These are phyloP conservation scores for Lecanicillium sp. DNA, from an alignment of 2,329 filamentous ascomycete genomes.

Conservation along the genomic window DNA sequence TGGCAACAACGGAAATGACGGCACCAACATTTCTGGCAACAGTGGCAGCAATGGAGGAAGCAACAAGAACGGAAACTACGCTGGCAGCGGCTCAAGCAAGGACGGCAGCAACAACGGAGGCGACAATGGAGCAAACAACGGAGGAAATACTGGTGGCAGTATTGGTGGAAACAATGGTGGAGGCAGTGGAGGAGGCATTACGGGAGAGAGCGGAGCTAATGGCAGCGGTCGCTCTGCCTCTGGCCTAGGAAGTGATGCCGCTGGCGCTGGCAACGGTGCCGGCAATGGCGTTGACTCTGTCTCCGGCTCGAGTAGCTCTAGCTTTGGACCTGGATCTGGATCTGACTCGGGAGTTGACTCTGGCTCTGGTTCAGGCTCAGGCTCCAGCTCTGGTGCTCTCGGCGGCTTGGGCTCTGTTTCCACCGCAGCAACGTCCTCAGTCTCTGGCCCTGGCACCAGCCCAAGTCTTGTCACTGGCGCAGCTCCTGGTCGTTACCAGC, in stretches of 20 bases:
- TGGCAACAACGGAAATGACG: neutral
- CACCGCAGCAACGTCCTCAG: no score
- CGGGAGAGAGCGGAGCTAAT: no score
- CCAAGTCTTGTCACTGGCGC: neutral
- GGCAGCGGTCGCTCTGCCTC: neutral
- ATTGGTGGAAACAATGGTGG: neutral
- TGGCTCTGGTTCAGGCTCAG: neutral
- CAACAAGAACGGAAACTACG: neutral
- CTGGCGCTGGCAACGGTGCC: neutral
- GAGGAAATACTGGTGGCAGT: neutral
- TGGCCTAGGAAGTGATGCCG: neutral
- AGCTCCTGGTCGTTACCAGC: no score
- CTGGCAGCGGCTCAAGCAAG: neutral
- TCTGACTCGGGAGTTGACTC: neutral
- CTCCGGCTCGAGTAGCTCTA: neutral
- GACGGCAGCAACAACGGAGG: neutral
- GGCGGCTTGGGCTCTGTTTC: neutral
- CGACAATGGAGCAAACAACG: neutral
- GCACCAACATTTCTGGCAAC: neutral
- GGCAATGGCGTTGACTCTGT: neutral
- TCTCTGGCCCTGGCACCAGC: neutral
- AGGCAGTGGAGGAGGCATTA: neutral
- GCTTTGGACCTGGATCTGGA: neutral
- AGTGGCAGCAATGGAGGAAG: neutral
- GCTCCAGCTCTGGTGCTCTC: neutral